A percentile compares a stretch with the other conserved stretches of the same genome.
phyloP scores from a whole-genome alignment of 805 yeast genomes.

The Saccharomycopsis synnaedendra region DNA sequence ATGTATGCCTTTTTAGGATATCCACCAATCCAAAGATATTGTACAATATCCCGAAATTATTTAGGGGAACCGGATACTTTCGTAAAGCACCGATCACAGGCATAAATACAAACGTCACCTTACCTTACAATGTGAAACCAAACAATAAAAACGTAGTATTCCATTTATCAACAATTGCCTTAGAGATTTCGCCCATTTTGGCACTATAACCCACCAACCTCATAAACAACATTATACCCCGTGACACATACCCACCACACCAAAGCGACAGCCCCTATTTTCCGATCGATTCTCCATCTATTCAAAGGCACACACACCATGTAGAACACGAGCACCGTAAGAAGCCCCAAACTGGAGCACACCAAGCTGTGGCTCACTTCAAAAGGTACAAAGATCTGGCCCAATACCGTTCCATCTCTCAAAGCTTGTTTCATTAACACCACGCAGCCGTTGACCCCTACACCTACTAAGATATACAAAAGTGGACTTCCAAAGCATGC shows the following conservation, averaged over 20 bases:
- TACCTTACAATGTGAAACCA: no score
- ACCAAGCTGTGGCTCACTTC: conserved; percentile 28
- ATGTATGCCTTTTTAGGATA: no score
- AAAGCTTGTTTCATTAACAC: conserved; percentile 20
- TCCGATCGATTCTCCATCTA: conserved; percentile 32
- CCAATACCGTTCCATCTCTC: not conserved
- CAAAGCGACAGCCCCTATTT: conserved; percentile 24
- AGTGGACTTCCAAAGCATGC: conserved; percentile 94
- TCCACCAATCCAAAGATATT: no score
- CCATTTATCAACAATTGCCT: no score
- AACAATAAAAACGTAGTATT: no score
- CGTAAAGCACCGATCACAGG: no score
- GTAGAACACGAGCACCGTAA: conserved; percentile 29
- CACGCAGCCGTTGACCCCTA: conserved; percentile 64
- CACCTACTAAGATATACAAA: conserved; percentile 62
- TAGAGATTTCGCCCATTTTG: no score
- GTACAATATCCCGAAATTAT: no score
- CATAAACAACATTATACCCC: conserved; percentile 15
- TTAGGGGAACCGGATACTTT: no score
- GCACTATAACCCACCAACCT: not conserved
- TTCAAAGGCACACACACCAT: conserved; percentile 32
- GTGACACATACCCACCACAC: conserved; percentile 23
- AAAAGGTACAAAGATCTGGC: conserved; percentile 18
- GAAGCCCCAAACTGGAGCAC: conserved; percentile 29
- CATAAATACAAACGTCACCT: no score